phyloP scores from a whole-genome alignment of 495 filamentous ascomycete species.

The Cetradonia linearis region DNA sequence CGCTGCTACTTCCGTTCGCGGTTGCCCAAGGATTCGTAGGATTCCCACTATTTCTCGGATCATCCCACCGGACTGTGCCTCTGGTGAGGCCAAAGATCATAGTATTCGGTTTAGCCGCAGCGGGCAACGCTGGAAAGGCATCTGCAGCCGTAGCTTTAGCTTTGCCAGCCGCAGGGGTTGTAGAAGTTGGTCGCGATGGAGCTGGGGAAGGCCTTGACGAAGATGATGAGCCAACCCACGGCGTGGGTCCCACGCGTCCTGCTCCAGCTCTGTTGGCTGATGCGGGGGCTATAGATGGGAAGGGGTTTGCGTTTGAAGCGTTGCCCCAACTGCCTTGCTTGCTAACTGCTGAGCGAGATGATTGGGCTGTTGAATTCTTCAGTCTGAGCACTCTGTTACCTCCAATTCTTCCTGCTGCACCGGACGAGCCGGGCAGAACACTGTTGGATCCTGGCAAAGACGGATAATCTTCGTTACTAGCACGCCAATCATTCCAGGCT shows the following conservation, averaged over 20 bases:
- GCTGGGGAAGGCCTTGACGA: slow-evolving; percentile 21
- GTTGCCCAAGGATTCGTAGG: slow-evolving; percentile 40
- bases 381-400: slow-evolving; percentile 57
- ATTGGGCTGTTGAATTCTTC: slow-evolving; percentile 69
- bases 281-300: slow-evolving; percentile 39
- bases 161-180: slow-evolving; percentile 24
- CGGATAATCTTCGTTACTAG: slow-evolving; percentile 93
- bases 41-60: slow-evolving; percentile 29
- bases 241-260: slow-evolving; percentile 37
- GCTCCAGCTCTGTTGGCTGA: slow-evolving; percentile 32
- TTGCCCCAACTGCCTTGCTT: slow-evolving; percentile 42
- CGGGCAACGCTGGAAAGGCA: slow-evolving; percentile 73
- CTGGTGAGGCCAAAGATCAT: slow-evolving; percentile 71
- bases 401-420: slow-evolving; percentile 33
- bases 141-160: slow-evolving; percentile 35
- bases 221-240: slow-evolving; percentile 34
- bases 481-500: slow-evolving; percentile 90
- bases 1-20: slow-evolving; percentile 16
- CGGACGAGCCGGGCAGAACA: slow-evolving; percentile 41
- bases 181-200: slow-evolving; percentile 26
- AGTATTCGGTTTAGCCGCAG: slow-evolving; percentile 65
- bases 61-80: slow-evolving; percentile 59
- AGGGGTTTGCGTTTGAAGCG: slow-evolving; percentile 33
- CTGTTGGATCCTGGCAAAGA: slow-evolving; percentile 66
- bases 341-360: slow-evolving; percentile 49